Base-by-base conservation (phyloP, 164 flowering plant genomes). In the Chimonanthus praecox region DNA sequence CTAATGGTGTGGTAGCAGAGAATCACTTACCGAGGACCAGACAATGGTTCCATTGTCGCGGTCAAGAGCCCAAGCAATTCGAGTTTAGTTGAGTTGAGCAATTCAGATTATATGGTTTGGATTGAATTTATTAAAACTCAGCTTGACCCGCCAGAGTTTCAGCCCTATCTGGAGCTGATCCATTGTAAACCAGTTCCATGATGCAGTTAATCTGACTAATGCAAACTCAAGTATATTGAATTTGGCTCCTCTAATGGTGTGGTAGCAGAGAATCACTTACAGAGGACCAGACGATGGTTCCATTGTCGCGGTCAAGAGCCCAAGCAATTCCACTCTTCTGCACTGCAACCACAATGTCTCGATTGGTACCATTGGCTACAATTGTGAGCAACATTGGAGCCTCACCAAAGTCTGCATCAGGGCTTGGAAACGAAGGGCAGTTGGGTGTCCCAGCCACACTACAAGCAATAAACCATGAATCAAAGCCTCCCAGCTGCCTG, bases 261-360 rank as follows among this genome's bases (percentile, higher is more conserved):
- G 33, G 33, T 21, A 11, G 21, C 18, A 6, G 5, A 61, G 2
- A 3, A 15, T 33, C 11, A 65, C 82, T 76, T 69, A 84, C 89
- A 44, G 75, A 83, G 47, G 76, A 84, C 90, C 88, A 85, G 49
- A 88, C 78, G 0, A 83, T 83, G 21, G 81, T 79, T 1, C 88
- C 92, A 78, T 70, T 80, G 58, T 80, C 82, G 0, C 88, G 83
- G 68, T 87, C 85, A 0, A 87, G 75, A 62, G 88, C 88, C 92
- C 92, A 88, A 0, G 82, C 87, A 60, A 80, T 80, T 5, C 92
- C 92, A 50, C 88, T 88, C 46, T 88, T 88, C 71, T 88, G 90
- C 21, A 79, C 86, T 5, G 91, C 87, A 21, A 78, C 88, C 4
- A 69, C 91, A 33, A 87, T 61, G 64, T 88, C 89, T 0, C 80